Evolutionary conservation across 768 basidiomycete genomes (phyloP).

Genomic region (Boletus coccyginus): DNA sequence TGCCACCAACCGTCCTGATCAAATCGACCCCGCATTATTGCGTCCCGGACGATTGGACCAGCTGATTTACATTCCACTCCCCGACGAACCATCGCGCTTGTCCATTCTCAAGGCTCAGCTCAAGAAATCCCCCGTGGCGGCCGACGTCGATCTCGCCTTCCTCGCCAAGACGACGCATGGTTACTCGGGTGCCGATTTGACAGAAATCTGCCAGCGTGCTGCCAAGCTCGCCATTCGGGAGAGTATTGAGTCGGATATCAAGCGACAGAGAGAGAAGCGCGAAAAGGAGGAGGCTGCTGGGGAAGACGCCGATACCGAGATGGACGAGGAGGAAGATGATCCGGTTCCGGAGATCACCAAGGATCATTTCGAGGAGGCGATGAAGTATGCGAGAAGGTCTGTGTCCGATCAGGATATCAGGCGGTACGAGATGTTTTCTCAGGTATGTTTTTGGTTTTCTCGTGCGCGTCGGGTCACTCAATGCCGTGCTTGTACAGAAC

Average conservation of each 20-base stretch:
- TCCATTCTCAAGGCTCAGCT: slow-evolving; percentile 90
- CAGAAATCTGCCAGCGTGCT: slow-evolving; percentile 98
- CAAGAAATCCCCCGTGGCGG: slow-evolving; percentile 86
- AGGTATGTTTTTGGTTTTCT: slow-evolving; percentile 44
- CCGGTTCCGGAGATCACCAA: slow-evolving; percentile 87
- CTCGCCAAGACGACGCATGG: slow-evolving; percentile 93
- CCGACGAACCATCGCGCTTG: slow-evolving; percentile 87
- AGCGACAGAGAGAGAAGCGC: slow-evolving; percentile 70
- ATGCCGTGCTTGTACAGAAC: slow-evolving; percentile 47
- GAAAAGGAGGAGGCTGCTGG: slow-evolving; percentile 68
- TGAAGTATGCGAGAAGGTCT: slow-evolving; percentile 95
- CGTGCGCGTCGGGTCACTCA: neutral
- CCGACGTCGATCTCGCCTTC: slow-evolving; percentile 80
- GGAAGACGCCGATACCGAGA: slow-evolving; percentile 69
- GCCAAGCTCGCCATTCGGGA: slow-evolving; percentile 96
- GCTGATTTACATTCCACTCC: slow-evolving; percentile 98
- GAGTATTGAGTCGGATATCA: slow-evolving; percentile 91
- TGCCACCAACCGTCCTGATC: slow-evolving; percentile 95
- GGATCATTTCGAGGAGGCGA: slow-evolving; percentile 98
- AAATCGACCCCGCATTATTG: slow-evolving; percentile 88
- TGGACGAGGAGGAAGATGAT: slow-evolving; percentile 76
- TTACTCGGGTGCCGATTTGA: slow-evolving; percentile 98
- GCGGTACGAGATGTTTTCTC: slow-evolving; percentile 97
- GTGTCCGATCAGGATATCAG: slow-evolving; percentile 96
- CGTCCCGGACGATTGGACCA: slow-evolving; percentile 99